Percentiles rank a stretch among this genome's conserved stretches.
These are phyloP conservation scores for Scalesia atractyloides DNA, from an alignment of 129 eudicot genomes.

Conservation along the genomic window DNA sequence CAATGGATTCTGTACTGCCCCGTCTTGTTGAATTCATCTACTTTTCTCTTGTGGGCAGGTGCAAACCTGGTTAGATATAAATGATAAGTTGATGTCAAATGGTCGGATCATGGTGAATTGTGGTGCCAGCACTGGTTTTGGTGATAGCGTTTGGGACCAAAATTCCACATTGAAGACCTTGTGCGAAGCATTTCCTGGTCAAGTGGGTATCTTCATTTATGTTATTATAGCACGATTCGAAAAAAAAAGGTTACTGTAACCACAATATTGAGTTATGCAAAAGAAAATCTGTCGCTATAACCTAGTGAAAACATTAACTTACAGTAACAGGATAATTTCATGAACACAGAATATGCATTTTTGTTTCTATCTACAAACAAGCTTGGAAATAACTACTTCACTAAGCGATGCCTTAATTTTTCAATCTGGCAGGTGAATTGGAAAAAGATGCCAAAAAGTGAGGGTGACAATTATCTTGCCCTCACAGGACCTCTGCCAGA, in stretches of 20 bases:
- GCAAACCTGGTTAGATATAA: constrained; percentile 65
- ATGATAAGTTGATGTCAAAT: constrained; percentile 69
- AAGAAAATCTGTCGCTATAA: no score
- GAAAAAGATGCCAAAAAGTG: constrained; percentile 63
- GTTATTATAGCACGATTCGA: neutral
- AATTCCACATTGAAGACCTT: constrained; percentile 64
- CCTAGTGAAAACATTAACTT: no score
- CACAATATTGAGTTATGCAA: no score
- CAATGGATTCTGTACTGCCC: neutral
- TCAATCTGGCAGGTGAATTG: constrained; percentile 54
- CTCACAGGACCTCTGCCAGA: constrained; percentile 85
- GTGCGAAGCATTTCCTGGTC: constrained; percentile 75
- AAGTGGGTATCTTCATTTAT: constrained; percentile 38
- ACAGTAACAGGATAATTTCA: no score
- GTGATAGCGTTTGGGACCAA: constrained; percentile 42
- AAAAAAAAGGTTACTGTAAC: neutral
- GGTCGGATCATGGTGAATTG: constrained; percentile 96
- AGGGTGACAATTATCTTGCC: constrained; percentile 74
- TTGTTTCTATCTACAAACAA: neutral
- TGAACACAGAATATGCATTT: neutral
- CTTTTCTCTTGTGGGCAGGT: constrained; percentile 41
- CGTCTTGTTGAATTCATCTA: constrained; percentile 2
- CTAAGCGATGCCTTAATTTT: neutral
- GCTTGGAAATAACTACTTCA: no score
- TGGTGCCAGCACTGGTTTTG: constrained; percentile 43